Evolutionary conservation across 176 grass and related monocot genomes (phyloP), one percentile per base, ranked within the genome.

Genomic region (Carex pumila): DNA sequence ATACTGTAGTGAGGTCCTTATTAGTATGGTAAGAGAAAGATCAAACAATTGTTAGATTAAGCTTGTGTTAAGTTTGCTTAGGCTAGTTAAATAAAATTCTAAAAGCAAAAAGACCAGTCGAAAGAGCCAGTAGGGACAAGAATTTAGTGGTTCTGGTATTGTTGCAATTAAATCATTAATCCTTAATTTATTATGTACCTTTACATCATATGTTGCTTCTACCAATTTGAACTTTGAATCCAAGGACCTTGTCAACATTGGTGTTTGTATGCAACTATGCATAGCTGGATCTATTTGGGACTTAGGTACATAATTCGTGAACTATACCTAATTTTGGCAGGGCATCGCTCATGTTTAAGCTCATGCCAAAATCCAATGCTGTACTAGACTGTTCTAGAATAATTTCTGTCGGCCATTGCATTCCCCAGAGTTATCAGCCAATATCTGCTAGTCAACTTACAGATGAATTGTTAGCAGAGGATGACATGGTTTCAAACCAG

Each of bases 321-420:
- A 55, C 15, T 19, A 62, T 70, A 43, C 6, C 56, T 37, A 74
- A 3, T 41, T 75, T 32, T 77, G 90, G 86, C 81, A 93, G 94
- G 89, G 84, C 84, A 88, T 91, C 91, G 22, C 94, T 97, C 61
- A 90, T 88, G 62, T 97, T 93, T 90, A 93, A 76, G 84, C 61
- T 93, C 18, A 90, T 97, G 87, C 94, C 94, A 81, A 89, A 43
- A 88, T 76, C 87, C 71, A 90, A 85, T 76, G 89, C 89, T 85
- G 71, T 91, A 89, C 82, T 97, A 85, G 91, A 93, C 80, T 91
- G 89, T 76, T 97, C 91, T 84, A 84, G 81, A 85, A 87, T 97
- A 87, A 86, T 88, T 79, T 89, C 86, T 65, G 87, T 85, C 86
- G 89, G 94, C 12, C 89, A 91, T 89, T 85, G 85, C 47, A 89